Evolutionary conservation across 352 stramenopile genomes (phyloP).

Genomic region (Phytophthora foliorum): DNA sequence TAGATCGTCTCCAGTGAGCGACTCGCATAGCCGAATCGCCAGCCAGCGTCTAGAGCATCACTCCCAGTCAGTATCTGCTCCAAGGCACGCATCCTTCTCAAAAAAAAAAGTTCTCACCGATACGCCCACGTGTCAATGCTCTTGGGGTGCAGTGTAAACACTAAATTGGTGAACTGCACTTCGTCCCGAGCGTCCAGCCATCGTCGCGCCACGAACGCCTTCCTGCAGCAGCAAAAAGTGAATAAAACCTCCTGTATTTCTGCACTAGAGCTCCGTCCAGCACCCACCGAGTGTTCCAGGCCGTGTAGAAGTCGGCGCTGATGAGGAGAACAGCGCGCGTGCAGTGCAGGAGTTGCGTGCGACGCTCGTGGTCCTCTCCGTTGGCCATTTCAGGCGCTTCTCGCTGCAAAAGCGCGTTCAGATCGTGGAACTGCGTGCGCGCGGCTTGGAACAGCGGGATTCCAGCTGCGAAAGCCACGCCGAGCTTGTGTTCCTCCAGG

Average conservation of each 20-base stretch:
- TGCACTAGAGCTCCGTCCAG: background rate
- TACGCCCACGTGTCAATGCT: conserved; percentile 91
- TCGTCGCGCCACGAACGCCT: conserved; percentile 58
- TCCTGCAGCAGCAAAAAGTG: conserved; percentile 42
- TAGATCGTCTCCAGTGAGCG: conserved; percentile 31
- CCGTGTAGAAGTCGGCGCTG: conserved; percentile 87
- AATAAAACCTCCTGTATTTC: background rate
- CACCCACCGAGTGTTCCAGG: conserved; percentile 79
- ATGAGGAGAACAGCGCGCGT: conserved; percentile 79
- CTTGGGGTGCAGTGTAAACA: conserved; percentile 85
- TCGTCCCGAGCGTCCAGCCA: conserved; percentile 54
- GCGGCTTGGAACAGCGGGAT: conserved; percentile 65
- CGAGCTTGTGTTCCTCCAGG: conserved; percentile 82
- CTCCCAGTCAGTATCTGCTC: conserved; percentile 11
- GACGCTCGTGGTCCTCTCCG: conserved; percentile 12
- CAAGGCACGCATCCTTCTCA: background rate
- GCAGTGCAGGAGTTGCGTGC: conserved; percentile 52
- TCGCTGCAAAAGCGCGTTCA: conserved; percentile 45
- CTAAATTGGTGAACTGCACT: conserved; percentile 73
- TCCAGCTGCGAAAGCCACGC: conserved; percentile 67
- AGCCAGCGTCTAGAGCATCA: conserved; percentile 58
- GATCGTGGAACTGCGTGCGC: conserved; percentile 57
- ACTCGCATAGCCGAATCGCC: conserved; percentile 44
- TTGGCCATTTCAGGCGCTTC: conserved; percentile 10
- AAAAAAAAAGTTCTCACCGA: conserved; percentile 41